Evolutionary conservation across 108 stramenopile species (phyloP).

Genomic region (Conticribra guillardii): DNA sequence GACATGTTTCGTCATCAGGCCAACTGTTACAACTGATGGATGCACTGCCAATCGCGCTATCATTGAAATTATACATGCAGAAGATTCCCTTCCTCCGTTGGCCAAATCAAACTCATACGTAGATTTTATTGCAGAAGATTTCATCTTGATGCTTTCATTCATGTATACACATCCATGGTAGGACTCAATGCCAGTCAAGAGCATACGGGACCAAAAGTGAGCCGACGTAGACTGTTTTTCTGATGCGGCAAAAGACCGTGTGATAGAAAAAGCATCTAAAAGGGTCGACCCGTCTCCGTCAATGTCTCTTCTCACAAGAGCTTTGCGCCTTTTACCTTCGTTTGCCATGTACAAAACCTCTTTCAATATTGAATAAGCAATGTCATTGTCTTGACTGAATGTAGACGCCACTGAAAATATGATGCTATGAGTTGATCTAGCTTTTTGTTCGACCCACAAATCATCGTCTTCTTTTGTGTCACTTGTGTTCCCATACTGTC

Average conservation of each 20-base stretch:
- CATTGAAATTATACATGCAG: constrained; percentile 14
- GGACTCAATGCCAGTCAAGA: neutral
- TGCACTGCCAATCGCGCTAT: constrained; percentile 14
- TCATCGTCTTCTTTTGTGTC: neutral
- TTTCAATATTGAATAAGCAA: neutral
- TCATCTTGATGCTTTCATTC: neutral
- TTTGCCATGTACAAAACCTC: neutral
- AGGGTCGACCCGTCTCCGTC: neutral
- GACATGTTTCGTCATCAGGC: constrained; percentile 1
- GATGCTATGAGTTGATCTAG: too few species aligned
- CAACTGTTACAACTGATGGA: constrained; percentile 8
- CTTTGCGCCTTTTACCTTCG: neutral
- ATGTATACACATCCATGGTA: constrained; percentile 9
- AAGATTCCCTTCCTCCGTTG: neutral
- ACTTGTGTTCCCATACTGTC: neutral
- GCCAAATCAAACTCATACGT: constrained; percentile 3
- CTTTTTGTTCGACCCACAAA: too few species aligned
- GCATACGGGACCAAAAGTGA: constrained; percentile 18
- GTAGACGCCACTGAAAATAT: neutral
- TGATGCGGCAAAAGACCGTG: neutral
- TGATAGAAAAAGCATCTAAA: constrained; percentile 12
- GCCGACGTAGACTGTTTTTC: constrained; percentile 1
- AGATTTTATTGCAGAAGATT: neutral
- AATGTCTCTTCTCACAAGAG: neutral
- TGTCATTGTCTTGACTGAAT: neutral